Conservation (phyloP, 2,329 filamentous ascomycete genomes). For the Domatiomyces catenatus region DNA sequence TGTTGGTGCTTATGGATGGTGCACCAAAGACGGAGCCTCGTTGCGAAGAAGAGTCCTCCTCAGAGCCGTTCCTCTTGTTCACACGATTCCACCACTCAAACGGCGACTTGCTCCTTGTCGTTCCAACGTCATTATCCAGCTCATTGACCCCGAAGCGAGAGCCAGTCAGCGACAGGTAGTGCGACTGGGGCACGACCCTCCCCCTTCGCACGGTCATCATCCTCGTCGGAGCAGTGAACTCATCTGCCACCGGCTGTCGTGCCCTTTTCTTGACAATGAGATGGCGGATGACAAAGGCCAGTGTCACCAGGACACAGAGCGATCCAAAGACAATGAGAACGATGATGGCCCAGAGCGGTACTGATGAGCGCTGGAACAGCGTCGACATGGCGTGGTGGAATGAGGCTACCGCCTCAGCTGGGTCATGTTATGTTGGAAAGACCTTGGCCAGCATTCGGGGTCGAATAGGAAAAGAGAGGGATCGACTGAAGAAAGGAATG, state of each 20-base stretch:
- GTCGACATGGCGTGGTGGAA: slow-evolving; percentile 10
- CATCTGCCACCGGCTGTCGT: neutral
- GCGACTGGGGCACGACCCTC: slow-evolving; percentile 14
- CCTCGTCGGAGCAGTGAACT: slow-evolving; percentile 11
- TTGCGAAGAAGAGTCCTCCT: neutral
- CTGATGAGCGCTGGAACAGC: slow-evolving; percentile 10
- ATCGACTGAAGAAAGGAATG: neutral
- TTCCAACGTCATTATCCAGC: slow-evolving; percentile 15
- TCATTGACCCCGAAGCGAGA: slow-evolving; percentile 16
- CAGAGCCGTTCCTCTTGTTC: neutral
- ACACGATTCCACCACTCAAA: slow-evolving; percentile 17
- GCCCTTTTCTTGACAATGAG: slow-evolving; percentile 1
- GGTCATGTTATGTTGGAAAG: neutral
- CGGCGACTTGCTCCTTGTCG: slow-evolving; percentile 15
- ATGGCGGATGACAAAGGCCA: slow-evolving; percentile 5
- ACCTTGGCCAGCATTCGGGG: neutral
- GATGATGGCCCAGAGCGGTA: slow-evolving; percentile 16
- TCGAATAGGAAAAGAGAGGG: neutral
- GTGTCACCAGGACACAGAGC: slow-evolving; percentile 7
- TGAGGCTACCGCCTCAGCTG: neutral
- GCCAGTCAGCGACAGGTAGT: slow-evolving; percentile 17
- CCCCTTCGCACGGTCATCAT: slow-evolving; percentile 15
- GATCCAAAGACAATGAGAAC: slow-evolving; percentile 15
- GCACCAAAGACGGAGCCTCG: neutral
- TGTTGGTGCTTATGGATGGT: neutral